phyloP scores from a whole-genome alignment of 495 filamentous ascomycete genomes.

The Sordaria brevicollis region DNA sequence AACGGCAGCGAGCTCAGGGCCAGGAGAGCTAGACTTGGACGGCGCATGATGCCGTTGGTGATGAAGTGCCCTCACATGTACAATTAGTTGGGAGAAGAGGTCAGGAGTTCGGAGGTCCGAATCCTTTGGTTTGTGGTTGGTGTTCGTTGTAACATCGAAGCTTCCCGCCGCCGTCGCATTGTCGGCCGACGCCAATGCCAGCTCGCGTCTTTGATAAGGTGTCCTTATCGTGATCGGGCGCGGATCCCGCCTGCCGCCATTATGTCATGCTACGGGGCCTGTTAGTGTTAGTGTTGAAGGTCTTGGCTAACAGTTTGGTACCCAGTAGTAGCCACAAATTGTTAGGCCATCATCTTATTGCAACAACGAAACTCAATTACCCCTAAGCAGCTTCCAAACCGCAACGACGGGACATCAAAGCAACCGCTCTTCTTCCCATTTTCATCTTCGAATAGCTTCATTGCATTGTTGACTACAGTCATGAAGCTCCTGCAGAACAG shows the following conservation, averaged over 20 bases:
- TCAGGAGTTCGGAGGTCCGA: neutral
- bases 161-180: neutral
- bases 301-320: neutral
- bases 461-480: neutral
- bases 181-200: neutral
- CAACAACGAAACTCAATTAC: neutral
- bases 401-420: neutral
- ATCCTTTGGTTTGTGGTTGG: neutral
- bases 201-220: constrained; percentile 16
- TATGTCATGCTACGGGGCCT: neutral
- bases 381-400: neutral
- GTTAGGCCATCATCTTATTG: neutral
- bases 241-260: neutral
- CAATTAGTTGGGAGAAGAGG: neutral
- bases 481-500: too few relatives aligned
- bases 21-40: constrained; percentile 30
- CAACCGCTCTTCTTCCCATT: neutral
- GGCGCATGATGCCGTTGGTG: constrained; percentile 40
- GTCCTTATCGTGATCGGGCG: constrained; percentile 13
- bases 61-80: constrained; percentile 23
- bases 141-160: constrained; percentile 1
- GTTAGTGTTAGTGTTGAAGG: neutral
- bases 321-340: rapidly evolving
- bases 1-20: constrained; percentile 24
- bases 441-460: neutral